Percentiles rank a stretch among this genome's conserved stretches.
These are phyloP conservation scores for Clarireedia homoeocarpa DNA, from an alignment of 2,329 filamentous ascomycete species.

Conservation along the genomic window DNA sequence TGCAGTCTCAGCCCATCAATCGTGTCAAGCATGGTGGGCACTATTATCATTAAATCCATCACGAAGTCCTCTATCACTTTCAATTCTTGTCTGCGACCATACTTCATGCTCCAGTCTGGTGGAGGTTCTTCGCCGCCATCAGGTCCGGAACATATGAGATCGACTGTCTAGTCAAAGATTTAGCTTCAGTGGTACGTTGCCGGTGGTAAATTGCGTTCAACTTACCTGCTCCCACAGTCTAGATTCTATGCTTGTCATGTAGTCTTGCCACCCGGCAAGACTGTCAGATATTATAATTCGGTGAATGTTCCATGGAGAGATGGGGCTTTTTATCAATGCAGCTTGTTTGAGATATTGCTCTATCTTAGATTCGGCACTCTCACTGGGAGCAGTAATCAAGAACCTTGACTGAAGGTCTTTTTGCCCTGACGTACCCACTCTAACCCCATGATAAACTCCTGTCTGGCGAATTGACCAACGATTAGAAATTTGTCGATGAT, in stretches of 20 bases:
- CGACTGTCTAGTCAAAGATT: background rate
- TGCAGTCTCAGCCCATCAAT: constrained; percentile 7
- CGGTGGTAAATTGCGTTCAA: background rate
- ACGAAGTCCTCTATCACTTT: constrained; percentile 19
- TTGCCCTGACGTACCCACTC: background rate
- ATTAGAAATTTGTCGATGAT: constrained; percentile 5
- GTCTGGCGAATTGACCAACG: constrained; percentile 34
- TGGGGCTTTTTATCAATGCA: background rate
- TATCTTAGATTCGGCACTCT: constrained; percentile 5
- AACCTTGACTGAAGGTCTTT: constrained; percentile 5
- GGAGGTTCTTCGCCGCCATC: constrained; percentile 8
- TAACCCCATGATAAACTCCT: constrained; percentile 29
- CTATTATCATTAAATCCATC: constrained; percentile 17
- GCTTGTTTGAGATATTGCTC: background rate
- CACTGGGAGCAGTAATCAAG: constrained; percentile 14
- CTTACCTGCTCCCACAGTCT: constrained; percentile 10
- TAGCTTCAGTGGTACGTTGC: background rate
- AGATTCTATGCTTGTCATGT: constrained; percentile 16
- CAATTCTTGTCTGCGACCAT: constrained; percentile 17
- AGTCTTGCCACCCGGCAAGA: constrained; percentile 16
- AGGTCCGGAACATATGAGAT: background rate
- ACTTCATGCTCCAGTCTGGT: constrained; percentile 15
- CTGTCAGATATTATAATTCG: constrained; percentile 15
- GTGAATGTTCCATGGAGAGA: constrained; percentile 14
- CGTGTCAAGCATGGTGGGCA: constrained; percentile 11